These are phyloP conservation scores for Verticillium dahliae DNA, from an alignment of 2,329 filamentous ascomycete species.

Conservation along the genomic window DNA sequence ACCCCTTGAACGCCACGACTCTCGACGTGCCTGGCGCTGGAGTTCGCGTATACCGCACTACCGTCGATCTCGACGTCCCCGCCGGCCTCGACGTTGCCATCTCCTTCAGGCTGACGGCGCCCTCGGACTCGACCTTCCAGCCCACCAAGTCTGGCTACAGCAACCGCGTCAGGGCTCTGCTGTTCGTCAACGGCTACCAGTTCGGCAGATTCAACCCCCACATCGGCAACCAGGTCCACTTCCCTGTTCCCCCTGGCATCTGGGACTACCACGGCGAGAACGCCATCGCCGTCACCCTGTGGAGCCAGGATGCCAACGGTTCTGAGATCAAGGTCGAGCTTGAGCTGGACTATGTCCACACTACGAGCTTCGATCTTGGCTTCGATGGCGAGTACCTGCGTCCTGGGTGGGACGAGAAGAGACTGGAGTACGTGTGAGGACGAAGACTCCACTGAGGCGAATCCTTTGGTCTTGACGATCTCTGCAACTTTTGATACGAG, in stretches of 20 bases:
- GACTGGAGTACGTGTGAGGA: conserved; percentile 26
- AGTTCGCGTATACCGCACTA: conserved; percentile 49
- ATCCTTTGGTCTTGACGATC: too few relatives aligned
- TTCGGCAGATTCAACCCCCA: conserved; percentile 54
- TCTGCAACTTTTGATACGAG: too few relatives aligned
- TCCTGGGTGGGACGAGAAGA: conserved; percentile 39
- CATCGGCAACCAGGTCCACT: conserved; percentile 54
- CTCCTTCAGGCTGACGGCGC: conserved; percentile 44
- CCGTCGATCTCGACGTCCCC: conserved; percentile 42
- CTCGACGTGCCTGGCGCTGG: conserved; percentile 40
- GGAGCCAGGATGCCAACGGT: conserved; percentile 49
- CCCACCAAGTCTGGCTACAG: conserved; percentile 19
- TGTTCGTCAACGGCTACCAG: conserved; percentile 62
- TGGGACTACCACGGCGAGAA: conserved; percentile 53
- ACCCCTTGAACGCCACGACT: conserved; percentile 20
- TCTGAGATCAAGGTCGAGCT: conserved; percentile 42
- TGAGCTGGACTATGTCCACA: conserved; percentile 46
- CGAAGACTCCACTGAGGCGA: not conserved
- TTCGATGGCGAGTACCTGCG: conserved; percentile 42
- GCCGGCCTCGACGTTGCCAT: conserved; percentile 47
- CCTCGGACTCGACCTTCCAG: conserved; percentile 30
- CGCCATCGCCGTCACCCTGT: conserved; percentile 49
- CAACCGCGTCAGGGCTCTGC: conserved; percentile 38
- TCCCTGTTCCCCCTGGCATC: conserved; percentile 53
- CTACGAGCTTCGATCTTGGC: conserved; percentile 43